These are phyloP conservation scores for Xylogone sp. DNA, from an alignment of 2,329 filamentous ascomycete species.

Conservation along the genomic window DNA sequence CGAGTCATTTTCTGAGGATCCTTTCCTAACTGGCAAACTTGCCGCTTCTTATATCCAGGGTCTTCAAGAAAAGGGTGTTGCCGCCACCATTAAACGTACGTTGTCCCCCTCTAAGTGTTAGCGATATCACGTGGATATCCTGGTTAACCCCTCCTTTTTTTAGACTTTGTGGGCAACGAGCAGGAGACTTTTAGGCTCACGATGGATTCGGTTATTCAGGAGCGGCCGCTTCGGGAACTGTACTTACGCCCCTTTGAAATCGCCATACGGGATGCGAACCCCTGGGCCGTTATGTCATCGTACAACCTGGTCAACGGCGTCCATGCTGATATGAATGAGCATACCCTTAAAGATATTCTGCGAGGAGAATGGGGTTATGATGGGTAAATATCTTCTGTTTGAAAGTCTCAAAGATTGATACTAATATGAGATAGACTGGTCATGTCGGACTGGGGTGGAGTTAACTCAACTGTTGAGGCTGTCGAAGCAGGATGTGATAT, in stretches of 20 bases:
- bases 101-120: slow-evolving; percentile 1
- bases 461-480: slow-evolving; percentile 52
- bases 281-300: slow-evolving; percentile 66
- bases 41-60: slow-evolving; percentile 70
- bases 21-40: slow-evolving; percentile 69
- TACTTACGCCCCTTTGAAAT: slow-evolving; percentile 76
- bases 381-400: slow-evolving; percentile 37
- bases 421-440: slow-evolving; percentile 38
- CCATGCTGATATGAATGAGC: slow-evolving; percentile 54
- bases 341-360: slow-evolving; percentile 53
- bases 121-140: slow-evolving; percentile 1
- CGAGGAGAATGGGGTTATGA: slow-evolving; percentile 61
- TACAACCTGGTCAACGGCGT: slow-evolving; percentile 65
- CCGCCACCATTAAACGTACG: slow-evolving; percentile 74
- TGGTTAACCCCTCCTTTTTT: slow-evolving; percentile 4
- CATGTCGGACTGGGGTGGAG: slow-evolving; percentile 56
- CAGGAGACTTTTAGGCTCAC: slow-evolving; percentile 66
- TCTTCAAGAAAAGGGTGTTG: slow-evolving; percentile 68
- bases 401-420: not conserved
- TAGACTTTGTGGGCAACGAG: slow-evolving; percentile 68
- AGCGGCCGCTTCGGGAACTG: slow-evolving; percentile 63
- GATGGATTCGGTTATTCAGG: slow-evolving; percentile 60
- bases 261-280: slow-evolving; percentile 63
- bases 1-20: slow-evolving; percentile 83
- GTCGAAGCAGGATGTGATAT: slow-evolving; percentile 53